phyloP scores from a whole-genome alignment of 306 rosid genomes.

The Astragalus glycyphyllos region DNA sequence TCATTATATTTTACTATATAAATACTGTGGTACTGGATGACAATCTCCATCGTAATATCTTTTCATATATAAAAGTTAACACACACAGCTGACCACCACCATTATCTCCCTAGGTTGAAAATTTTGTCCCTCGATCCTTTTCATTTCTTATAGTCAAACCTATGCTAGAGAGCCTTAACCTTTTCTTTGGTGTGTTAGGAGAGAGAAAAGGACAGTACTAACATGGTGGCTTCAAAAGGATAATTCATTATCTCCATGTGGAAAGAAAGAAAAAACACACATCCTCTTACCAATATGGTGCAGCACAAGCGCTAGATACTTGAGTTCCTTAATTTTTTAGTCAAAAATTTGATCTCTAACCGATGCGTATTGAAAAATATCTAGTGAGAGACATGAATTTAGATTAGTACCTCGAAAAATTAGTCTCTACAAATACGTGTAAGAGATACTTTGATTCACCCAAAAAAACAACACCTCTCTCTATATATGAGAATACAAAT shows the following conservation, averaged over 20 bases:
- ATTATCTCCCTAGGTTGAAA: constrained; percentile 21
- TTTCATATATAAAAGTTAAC: constrained; percentile 41
- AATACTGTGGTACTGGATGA: neutral
- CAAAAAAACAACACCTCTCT: neutral
- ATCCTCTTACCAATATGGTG: too few species aligned
- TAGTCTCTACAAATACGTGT: too few species aligned
- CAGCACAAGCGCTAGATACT: too few species aligned
- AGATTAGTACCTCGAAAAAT: too few species aligned
- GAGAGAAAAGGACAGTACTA: constrained; percentile 34
- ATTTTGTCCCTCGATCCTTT: constrained; percentile 8
- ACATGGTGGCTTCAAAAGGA: constrained; percentile 50
- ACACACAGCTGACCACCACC: constrained; percentile 50
- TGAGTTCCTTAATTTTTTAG: too few species aligned
- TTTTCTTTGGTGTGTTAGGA: constrained; percentile 39
- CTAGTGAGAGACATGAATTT: too few species aligned
- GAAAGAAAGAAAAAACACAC: constrained; percentile 33
- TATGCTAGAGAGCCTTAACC: neutral
- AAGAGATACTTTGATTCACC: too few species aligned
- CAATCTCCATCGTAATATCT: constrained; percentile 26
- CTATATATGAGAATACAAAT: constrained; percentile 21
- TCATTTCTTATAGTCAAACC: constrained; percentile 47
- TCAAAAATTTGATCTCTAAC: too few species aligned
- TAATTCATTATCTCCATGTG: constrained; percentile 46
- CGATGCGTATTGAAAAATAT: too few species aligned
- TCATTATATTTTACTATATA: constrained; percentile 24